A percentile compares a stretch with the other conserved stretches of the same genome.
Evolutionary conservation across 2,329 filamentous ascomycete genomes (phyloP).

Genomic region (Aspergillus clavatus): DNA sequence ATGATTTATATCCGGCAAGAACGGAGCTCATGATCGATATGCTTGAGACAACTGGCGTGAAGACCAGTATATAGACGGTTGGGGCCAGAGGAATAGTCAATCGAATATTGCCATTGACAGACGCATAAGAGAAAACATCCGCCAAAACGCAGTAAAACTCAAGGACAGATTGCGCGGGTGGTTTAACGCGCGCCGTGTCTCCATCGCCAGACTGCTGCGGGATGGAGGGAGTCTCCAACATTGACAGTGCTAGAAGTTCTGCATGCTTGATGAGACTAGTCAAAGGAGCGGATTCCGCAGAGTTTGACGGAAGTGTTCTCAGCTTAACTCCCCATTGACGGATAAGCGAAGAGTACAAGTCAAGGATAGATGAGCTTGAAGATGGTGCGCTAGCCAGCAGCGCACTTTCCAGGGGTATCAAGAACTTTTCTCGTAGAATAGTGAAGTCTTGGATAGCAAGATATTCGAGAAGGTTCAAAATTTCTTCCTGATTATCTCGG

Average conservation of each 20-base stretch:
- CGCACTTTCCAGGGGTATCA: slow-evolving; percentile 39
- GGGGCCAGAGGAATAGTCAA: slow-evolving; percentile 64
- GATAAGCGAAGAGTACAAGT: slow-evolving; percentile 64
- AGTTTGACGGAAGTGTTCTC: slow-evolving; percentile 22
- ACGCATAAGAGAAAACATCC: slow-evolving; percentile 50
- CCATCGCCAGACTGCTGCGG: slow-evolving; percentile 8
- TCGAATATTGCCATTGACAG: slow-evolving; percentile 52
- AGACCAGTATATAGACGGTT: slow-evolving; percentile 67
- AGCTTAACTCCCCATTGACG: slow-evolving; percentile 47
- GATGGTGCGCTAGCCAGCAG: slow-evolving; percentile 35
- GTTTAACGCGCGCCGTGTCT: slow-evolving; percentile 14
- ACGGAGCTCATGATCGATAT: slow-evolving; percentile 66
- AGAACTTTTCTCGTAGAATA: slow-evolving; percentile 33
- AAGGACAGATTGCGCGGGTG: slow-evolving; percentile 51
- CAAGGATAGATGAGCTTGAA: slow-evolving; percentile 58
- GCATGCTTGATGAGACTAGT: slow-evolving; percentile 49
- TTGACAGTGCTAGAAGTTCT: slow-evolving; percentile 51
- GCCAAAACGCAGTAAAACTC: slow-evolving; percentile 66
- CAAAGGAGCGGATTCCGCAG: slow-evolving; percentile 28
- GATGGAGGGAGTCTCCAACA: slow-evolving; percentile 51
- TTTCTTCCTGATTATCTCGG: slow-evolving; percentile 45
- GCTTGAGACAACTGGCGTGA: slow-evolving; percentile 58
- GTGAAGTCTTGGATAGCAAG: slow-evolving; percentile 27
- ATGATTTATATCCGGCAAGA: slow-evolving; percentile 66
- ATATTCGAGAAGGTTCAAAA: slow-evolving; percentile 32